Evolutionary conservation across 768 basidiomycete genomes (phyloP), one percentile per base, ranked within the genome.

Genomic region (Phanerochaete sordida): DNA sequence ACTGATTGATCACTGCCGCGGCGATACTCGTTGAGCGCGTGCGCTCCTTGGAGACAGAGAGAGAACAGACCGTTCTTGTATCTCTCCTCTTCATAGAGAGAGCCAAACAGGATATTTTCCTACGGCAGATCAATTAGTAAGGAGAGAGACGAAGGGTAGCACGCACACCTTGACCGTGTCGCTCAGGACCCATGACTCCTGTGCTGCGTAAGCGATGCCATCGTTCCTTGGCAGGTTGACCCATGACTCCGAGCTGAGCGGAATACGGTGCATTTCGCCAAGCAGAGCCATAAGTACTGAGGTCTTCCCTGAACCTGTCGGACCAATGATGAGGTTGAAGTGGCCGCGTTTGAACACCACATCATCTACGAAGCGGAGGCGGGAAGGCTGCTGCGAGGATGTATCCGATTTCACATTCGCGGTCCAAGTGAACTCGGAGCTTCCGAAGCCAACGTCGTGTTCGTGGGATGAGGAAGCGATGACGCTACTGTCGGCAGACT

Each of bases 161-260:
- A 54, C 19, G 21, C 35, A 2, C 47, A 73, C 71, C 62, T 68
- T 72, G 61, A 77, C 74, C 0, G 76, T 79, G 52, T 77, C 78
- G 56, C 78, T 79, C 66, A 76, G 73, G 23, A 80, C 76, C 81
- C 81, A 83, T 1, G 76, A 72, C 62, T 80, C 78, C 59, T 83
- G 81, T 7, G 77, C 76, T 16, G 77, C 77, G 63, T 80, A 81
- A 4, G 79, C 76, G 24, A 83, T 73, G 2, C 81, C 80, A 3
- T 73, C 73, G 7, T 72, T 62, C 13, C 81, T 68, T 2, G 81
- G 81, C 0, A 83, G 66, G 48, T 74, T 75, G 65, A 73, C 79
- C 62, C 70, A 76, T 0, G 79, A 74, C 27, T 73, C 74, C 13
- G 74, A 65, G 6, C 66, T 66, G 0, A 45, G 21, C 11, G 72